phyloP scores from a whole-genome alignment of 2,329 filamentous ascomycete genomes.

The Fusarium sp. region DNA sequence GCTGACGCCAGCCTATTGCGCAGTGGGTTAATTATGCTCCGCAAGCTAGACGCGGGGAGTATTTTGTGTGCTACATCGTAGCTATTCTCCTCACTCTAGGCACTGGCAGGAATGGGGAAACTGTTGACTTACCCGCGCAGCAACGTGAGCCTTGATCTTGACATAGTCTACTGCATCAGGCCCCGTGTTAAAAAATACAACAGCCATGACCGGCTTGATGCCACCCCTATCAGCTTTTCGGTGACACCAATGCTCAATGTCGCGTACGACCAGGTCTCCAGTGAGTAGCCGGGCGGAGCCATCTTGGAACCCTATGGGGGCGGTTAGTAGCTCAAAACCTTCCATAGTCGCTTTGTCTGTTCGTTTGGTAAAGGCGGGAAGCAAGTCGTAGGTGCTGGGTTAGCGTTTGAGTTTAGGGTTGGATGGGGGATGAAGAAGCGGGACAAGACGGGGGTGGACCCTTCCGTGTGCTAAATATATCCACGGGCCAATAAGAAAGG shows the following conservation, averaged over 20 bases:
- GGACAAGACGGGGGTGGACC: no score
- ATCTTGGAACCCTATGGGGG: no score
- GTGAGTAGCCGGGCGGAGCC: neutral
- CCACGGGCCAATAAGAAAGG: no score
- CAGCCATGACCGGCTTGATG: neutral
- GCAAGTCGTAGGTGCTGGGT: no score
- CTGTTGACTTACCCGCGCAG: neutral
- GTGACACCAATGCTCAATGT: neutral
- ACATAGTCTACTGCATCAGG: neutral
- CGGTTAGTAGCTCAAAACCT: no score
- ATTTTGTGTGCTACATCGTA: no score
- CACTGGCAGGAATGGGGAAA: fast-evolving
- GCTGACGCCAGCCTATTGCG: fast-evolving
- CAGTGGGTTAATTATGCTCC: fast-evolving
- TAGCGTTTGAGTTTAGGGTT: no score
- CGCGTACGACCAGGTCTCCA: neutral
- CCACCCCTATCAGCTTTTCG: neutral
- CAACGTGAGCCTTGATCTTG: neutral
- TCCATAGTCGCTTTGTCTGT: no score
- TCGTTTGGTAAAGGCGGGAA: no score
- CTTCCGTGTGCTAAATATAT: no score
- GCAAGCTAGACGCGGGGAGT: fast-evolving
- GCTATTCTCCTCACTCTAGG: fast-evolving
- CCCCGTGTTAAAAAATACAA: fast-evolving
- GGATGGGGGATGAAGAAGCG: no score